A percentile compares a stretch with the other conserved stretches of the same genome.
These are phyloP conservation scores for Solanum chiquidenum DNA, from an alignment of 257 asterid genomes.

Conservation along the genomic window DNA sequence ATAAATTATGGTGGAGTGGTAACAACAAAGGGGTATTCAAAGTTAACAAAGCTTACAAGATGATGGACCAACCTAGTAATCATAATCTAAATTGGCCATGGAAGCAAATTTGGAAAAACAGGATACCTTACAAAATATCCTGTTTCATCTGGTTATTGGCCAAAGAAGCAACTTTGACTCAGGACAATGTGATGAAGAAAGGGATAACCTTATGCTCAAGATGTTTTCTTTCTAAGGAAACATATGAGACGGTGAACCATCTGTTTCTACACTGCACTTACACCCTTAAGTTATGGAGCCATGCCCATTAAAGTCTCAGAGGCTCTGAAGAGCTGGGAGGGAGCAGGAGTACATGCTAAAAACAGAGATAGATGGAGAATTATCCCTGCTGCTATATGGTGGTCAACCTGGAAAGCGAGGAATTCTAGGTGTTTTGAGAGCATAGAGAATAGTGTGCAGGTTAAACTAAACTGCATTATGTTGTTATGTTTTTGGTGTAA, in stretches of 20 bases:
- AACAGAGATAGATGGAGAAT: too few relatives aligned
- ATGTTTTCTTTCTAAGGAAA: neutral
- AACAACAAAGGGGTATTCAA: neutral
- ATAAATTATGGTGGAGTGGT: neutral
- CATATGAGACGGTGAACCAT: neutral
- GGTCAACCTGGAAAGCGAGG: too few relatives aligned
- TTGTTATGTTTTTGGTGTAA: too few relatives aligned
- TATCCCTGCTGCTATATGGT: too few relatives aligned
- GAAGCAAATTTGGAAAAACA: neutral
- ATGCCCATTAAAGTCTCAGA: neutral
- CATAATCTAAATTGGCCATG: neutral
- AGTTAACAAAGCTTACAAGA: neutral
- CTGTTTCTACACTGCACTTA: neutral
- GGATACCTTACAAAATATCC: neutral
- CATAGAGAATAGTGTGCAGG: too few relatives aligned
- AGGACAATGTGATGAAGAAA: neutral
- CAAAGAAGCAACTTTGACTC: neutral
- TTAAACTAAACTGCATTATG: too few relatives aligned
- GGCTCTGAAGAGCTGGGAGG: neutral
- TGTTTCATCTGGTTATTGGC: neutral
- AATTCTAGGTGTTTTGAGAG: too few relatives aligned
- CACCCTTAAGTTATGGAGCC: neutral
- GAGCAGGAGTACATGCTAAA: neutral
- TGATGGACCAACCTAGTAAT: neutral
- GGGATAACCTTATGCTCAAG: neutral